Evolutionary conservation across 2,329 filamentous ascomycete genomes (phyloP).

Genomic region (Ceratocystis papillata): DNA sequence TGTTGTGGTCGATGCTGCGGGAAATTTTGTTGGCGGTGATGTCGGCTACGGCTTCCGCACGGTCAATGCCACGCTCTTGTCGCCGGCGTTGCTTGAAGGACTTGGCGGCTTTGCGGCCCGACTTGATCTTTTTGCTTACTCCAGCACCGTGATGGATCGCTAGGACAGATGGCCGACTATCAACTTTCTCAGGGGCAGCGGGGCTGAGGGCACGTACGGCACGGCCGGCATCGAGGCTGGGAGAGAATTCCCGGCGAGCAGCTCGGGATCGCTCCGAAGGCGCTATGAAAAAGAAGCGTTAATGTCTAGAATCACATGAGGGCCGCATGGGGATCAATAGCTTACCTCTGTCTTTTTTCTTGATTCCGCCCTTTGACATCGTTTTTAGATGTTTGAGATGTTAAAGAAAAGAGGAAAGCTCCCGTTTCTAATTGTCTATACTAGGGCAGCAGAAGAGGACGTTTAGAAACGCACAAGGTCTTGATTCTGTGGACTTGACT

Average conservation of each 20-base stretch:
- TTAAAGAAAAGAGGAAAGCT: background rate
- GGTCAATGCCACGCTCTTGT: conserved; percentile 48
- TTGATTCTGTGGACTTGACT: background rate
- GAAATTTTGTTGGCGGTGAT: conserved; percentile 46
- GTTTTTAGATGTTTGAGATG: background rate
- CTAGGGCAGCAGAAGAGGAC: background rate
- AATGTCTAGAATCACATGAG: background rate
- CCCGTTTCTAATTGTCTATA: background rate
- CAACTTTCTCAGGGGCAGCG: conserved; percentile 15
- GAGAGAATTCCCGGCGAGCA: conserved; percentile 23
- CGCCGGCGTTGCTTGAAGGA: conserved; percentile 46
- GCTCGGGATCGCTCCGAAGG: conserved; percentile 22
- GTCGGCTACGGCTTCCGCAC: conserved; percentile 50
- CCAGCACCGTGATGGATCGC: conserved; percentile 57
- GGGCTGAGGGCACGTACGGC: conserved; percentile 21
- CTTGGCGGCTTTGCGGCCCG: conserved; percentile 42
- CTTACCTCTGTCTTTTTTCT: conserved; percentile 24
- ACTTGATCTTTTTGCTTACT: conserved; percentile 55
- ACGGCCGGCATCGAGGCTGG: conserved; percentile 20
- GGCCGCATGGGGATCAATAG: background rate
- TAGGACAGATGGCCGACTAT: conserved; percentile 53
- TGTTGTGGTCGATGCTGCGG: conserved; percentile 43
- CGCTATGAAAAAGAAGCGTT: conserved; percentile 16
- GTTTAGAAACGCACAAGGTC: background rate
- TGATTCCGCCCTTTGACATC: conserved; percentile 25